Evolutionary conservation across 2,329 filamentous ascomycete species (phyloP).

Genomic region (Colletotrichum plurivorum): DNA sequence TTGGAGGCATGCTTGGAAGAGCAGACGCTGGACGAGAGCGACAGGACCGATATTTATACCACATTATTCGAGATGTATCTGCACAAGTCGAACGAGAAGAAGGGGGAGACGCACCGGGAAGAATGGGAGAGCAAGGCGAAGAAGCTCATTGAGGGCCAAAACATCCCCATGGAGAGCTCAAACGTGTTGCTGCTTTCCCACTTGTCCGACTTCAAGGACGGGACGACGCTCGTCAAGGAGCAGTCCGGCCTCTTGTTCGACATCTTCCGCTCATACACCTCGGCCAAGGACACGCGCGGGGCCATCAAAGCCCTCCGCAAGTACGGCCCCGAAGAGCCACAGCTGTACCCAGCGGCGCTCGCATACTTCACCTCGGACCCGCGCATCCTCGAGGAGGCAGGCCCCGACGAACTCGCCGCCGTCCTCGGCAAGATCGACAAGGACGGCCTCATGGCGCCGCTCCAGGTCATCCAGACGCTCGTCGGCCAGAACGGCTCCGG

Average conservation of each 20-base stretch:
- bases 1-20: slow-evolving; percentile 88
- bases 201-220: slow-evolving; percentile 89
- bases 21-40: slow-evolving; percentile 76
- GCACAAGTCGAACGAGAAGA: slow-evolving; percentile 85
- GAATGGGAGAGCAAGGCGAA: slow-evolving; percentile 95
- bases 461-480: slow-evolving; percentile 96
- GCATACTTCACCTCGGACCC: slow-evolving; percentile 93
- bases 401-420: slow-evolving; percentile 82
- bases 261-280: slow-evolving; percentile 96
- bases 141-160: slow-evolving; percentile 84
- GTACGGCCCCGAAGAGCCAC: slow-evolving; percentile 91
- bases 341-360: slow-evolving; percentile 91
- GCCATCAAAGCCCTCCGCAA: slow-evolving; percentile 91
- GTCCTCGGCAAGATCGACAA: slow-evolving; percentile 90
- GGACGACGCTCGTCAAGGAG: slow-evolving; percentile 92
- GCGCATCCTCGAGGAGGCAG: slow-evolving; percentile 86
- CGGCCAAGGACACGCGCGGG: slow-evolving; percentile 90
- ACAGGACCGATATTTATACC: slow-evolving; percentile 90
- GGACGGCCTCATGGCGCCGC: slow-evolving; percentile 92
- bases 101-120: slow-evolving; percentile 75
- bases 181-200: slow-evolving; percentile 95
- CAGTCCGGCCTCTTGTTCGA: slow-evolving; percentile 93
- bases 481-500: slow-evolving; percentile 67
- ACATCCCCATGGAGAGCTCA: slow-evolving; percentile 91
- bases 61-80: slow-evolving; percentile 99